phyloP scores from a whole-genome alignment of 2,329 filamentous ascomycete genomes.

The Cladosporium sp. region DNA sequence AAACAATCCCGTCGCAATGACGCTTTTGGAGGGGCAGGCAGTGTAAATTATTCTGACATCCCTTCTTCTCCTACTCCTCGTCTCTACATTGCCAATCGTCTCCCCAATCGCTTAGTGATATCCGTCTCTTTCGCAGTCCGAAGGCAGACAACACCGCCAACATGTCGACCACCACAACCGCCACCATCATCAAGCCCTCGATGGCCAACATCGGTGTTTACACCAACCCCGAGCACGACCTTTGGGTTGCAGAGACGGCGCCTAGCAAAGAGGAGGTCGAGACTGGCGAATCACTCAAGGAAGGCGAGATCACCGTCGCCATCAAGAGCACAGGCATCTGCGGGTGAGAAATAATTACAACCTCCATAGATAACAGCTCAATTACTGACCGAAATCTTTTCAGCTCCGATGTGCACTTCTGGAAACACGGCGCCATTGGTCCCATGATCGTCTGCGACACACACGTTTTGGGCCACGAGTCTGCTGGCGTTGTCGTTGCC shows the following conservation, averaged over 20 bases:
- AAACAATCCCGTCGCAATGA: not conserved
- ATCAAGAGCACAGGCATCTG: constrained; percentile 96
- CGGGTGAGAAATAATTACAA: constrained; percentile 59
- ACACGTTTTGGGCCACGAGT: constrained; percentile 93
- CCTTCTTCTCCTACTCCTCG: not conserved
- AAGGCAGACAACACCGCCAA: not conserved
- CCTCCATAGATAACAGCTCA: not conserved
- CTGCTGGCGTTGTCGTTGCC: constrained; percentile 75
- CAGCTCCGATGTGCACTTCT: constrained; percentile 94
- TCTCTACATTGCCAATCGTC: not conserved
- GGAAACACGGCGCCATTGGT: constrained; percentile 91
- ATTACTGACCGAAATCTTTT: not conserved
- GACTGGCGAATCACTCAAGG: constrained; percentile 63
- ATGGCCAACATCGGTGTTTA: constrained; percentile 94
- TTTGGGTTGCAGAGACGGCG: constrained; percentile 78
- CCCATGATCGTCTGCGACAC: constrained; percentile 88
- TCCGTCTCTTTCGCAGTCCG: not conserved
- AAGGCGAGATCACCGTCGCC: constrained; percentile 80
- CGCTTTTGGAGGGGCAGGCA: not conserved
- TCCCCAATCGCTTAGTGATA: not conserved
- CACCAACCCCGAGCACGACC: constrained; percentile 86
- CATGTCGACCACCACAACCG: constrained; percentile 10
- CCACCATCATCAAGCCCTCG: constrained; percentile 42
- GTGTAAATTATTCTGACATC: not conserved
- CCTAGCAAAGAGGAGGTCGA: constrained; percentile 73